phyloP scores from a whole-genome alignment of 345 rosid genomes.

The Linum tenue region DNA sequence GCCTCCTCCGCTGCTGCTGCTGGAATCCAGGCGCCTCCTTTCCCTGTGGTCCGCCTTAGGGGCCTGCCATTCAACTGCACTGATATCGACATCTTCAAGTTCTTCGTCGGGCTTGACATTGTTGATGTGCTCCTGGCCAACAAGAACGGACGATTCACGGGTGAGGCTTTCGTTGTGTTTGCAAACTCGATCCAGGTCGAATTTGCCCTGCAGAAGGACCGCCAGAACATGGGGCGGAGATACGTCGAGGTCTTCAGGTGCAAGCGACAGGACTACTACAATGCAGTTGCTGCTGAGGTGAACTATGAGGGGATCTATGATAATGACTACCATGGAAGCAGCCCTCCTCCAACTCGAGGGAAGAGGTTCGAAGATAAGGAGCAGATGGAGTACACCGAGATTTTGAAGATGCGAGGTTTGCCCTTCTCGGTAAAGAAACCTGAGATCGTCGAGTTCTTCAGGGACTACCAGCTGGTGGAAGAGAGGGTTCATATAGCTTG shows the following conservation, averaged over 20 bases:
- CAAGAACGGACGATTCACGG: constrained; percentile 73
- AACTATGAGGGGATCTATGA: constrained; percentile 67
- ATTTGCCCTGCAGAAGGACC: constrained; percentile 77
- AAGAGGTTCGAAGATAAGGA: constrained; percentile 64
- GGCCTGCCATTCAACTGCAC: constrained; percentile 94
- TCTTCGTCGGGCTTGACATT: constrained; percentile 85
- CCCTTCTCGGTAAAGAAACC: constrained; percentile 69
- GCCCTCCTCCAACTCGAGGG: constrained; percentile 59
- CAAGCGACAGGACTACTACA: constrained; percentile 75
- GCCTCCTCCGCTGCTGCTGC: constrained; percentile 15
- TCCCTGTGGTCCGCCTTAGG: constrained; percentile 88
- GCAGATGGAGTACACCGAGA: constrained; percentile 66
- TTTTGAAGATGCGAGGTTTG: constrained; percentile 84
- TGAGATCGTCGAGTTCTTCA: constrained; percentile 61
- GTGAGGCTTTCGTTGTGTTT: constrained; percentile 85
- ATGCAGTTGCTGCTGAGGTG: constrained; percentile 78
- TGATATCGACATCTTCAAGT: constrained; percentile 79
- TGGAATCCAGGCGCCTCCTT: constrained; percentile 46
- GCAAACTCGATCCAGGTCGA: constrained; percentile 72
- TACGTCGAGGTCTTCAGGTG: constrained; percentile 89
- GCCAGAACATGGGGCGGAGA: constrained; percentile 81
- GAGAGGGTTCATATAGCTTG: constrained; percentile 68
- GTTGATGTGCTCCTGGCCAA: constrained; percentile 75
- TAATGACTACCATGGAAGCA: constrained; percentile 44
- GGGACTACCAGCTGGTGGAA: constrained; percentile 47